Evolutionary conservation across 441 rosid species (phyloP).

Genomic region (Breynia disticha): DNA sequence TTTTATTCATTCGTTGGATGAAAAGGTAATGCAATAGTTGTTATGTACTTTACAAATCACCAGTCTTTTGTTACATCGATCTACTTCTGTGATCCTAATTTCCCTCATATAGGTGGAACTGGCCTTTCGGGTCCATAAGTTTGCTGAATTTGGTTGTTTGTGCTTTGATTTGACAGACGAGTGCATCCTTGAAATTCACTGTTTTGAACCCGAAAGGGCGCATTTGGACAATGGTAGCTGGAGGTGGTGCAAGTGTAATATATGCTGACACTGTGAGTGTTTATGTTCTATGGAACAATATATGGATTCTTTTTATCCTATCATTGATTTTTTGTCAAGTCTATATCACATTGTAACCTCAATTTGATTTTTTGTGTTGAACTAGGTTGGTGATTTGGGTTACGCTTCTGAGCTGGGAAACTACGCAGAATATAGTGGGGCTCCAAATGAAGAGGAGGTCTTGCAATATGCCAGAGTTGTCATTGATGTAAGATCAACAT

Average conservation of each 20-base stretch:
- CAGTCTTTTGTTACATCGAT: too few relatives aligned
- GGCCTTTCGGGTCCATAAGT: not conserved
- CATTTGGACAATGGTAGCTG: constrained; percentile 98
- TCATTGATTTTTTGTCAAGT: not conserved
- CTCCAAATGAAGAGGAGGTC: constrained; percentile 92
- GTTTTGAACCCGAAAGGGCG: constrained; percentile 87
- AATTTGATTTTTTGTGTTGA: constrained; percentile 10
- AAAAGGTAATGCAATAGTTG: constrained; percentile 38
- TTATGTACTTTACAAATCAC: too few relatives aligned
- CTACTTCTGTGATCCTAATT: too few relatives aligned
- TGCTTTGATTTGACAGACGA: constrained; percentile 46
- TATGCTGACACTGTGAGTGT: constrained; percentile 77
- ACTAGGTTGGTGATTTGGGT: constrained; percentile 93
- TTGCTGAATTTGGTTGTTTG: not conserved
- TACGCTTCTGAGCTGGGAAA: constrained; percentile 93
- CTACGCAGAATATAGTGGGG: constrained; percentile 95
- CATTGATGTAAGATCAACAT: constrained; percentile 50
- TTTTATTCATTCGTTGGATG: constrained; percentile 82
- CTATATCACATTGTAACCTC: not conserved
- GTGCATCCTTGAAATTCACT: constrained; percentile 93
- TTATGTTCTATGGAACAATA: constrained; percentile 1
- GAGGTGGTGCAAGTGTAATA: constrained; percentile 97
- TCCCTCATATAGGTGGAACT: not conserved
- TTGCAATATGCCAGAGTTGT: constrained; percentile 94
- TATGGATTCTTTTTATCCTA: not conserved